Conservation (phyloP, 1,284 basidiomycete genomes). For the Irpex sp. region DNA sequence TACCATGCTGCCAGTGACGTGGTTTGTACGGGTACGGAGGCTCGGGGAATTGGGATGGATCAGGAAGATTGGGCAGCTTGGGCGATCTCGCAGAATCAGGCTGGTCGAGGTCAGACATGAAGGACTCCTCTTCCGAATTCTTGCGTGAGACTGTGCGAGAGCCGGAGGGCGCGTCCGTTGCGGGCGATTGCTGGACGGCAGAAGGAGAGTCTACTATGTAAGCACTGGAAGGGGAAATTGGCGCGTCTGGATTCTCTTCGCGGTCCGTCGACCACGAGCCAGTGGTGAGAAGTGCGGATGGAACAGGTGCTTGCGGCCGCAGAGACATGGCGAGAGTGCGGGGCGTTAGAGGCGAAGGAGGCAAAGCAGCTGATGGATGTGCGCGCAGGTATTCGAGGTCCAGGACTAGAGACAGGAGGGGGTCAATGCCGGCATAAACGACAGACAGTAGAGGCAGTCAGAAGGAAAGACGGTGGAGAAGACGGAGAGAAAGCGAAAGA, state of each 20-base stretch:
- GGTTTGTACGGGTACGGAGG: constrained; percentile 47
- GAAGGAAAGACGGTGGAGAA: constrained; percentile 7
- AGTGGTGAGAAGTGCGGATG: constrained; percentile 19
- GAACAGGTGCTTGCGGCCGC: constrained; percentile 25
- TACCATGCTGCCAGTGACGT: constrained; percentile 31
- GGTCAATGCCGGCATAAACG: constrained; percentile 22
- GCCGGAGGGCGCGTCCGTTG: constrained; percentile 15
- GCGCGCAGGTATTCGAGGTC: constrained; percentile 25
- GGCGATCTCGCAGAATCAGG: constrained; percentile 41
- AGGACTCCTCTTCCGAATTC: constrained; percentile 32
- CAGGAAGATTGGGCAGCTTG: constrained; percentile 42
- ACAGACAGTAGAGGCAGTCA: constrained; percentile 8
- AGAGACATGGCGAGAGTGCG: constrained; percentile 21
- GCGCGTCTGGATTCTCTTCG: constrained; percentile 21
- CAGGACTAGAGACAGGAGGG: constrained; percentile 13
- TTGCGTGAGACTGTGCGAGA: constrained; percentile 21
- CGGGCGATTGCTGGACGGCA: constrained; percentile 17
- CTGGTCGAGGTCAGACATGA: constrained; percentile 34
- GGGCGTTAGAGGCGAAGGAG: constrained; percentile 31
- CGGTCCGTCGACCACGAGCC: constrained; percentile 26
- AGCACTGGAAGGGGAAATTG: constrained; percentile 27
- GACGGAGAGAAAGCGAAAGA: constrained; percentile 10
- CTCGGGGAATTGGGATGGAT: constrained; percentile 60
- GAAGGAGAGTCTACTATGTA: constrained; percentile 29
- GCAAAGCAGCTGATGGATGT: constrained; percentile 26